Base-by-base conservation (phyloP, 1,284 basidiomycete genomes). In the Moniliophthora roreri region DNA sequence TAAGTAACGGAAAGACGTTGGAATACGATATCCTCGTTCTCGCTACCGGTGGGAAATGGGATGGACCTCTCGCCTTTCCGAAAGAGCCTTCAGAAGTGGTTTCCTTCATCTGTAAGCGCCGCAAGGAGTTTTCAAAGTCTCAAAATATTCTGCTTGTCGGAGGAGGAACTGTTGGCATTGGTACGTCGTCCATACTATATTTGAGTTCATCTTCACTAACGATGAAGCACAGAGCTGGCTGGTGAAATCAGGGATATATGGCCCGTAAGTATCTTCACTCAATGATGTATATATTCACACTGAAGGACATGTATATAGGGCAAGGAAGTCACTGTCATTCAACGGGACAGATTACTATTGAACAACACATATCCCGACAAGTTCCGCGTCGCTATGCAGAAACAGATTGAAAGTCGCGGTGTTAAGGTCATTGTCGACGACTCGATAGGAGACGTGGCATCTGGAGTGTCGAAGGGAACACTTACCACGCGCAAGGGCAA, bases 251-350 rank as follows among this genome's bases (percentile, higher is more conserved):
- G 76, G 52, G 77, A 85, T 48, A 66, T 70, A 9, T 78, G 71
- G 58, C 77, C 81, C 1, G 80, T 77, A 62, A 37, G 74, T 66
- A 41, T 38, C 34, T 46, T 34, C 23, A 15, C 6, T 6, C 49
- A 26, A 28, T 52, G 52, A 26, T 47, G 52, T 2, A 23, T 35
- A 23, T 35, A 13, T 18, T 52, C 54, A 52, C 11, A 47, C 48
- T 59, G 16, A 57, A 47, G 34, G n/a, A 52, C 2, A 7, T 32
- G 36, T 32, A 42, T 47, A 28, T 62, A 87, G 79, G 63, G 72
- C 18, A 87, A 81, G 66, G 75, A 77, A 54, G 76, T 89, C 15
- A 88, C 85, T 3, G 76, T 90, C 46, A 77, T 87, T 1, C 86
- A 90, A 18, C 73, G 76, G 26, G 71, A 74, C 21, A 56, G 61